phyloP scores from a whole-genome alignment of 2,329 filamentous ascomycete species.

The Aspergillus oerlinghausenensis region DNA sequence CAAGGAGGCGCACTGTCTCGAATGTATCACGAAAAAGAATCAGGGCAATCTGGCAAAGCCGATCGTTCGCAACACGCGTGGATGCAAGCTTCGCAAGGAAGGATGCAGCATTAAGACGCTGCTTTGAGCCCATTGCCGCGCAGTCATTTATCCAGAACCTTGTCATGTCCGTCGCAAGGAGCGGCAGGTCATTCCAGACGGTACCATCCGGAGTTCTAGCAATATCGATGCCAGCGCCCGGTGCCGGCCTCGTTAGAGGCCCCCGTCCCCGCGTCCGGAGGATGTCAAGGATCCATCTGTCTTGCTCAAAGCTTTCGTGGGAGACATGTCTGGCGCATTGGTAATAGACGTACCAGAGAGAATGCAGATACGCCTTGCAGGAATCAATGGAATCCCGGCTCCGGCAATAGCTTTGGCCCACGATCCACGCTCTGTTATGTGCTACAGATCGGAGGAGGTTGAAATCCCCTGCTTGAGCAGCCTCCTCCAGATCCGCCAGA shows the following conservation, averaged over 20 bases:
- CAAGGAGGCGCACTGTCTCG: slow-evolving; percentile 12
- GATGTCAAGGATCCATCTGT: slow-evolving; percentile 20
- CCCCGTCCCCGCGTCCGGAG: slow-evolving; percentile 15
- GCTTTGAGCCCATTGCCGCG: slow-evolving; percentile 11
- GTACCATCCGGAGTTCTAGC: slow-evolving; percentile 19
- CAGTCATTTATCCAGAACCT: slow-evolving; percentile 14
- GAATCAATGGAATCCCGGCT: background rate
- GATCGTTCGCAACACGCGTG: slow-evolving; percentile 16
- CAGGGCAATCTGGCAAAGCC: slow-evolving; percentile 18
- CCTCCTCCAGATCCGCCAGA: background rate
- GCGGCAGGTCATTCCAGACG: slow-evolving; percentile 22
- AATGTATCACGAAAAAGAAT: slow-evolving; percentile 15
- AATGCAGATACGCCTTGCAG: slow-evolving; percentile 6
- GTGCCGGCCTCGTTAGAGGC: slow-evolving; percentile 8
- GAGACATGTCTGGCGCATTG: slow-evolving; percentile 13
- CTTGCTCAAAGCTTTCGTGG: slow-evolving; percentile 14
- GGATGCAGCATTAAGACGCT: slow-evolving; percentile 16
- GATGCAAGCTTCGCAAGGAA: slow-evolving; percentile 24
- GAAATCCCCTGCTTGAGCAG: slow-evolving; percentile 1
- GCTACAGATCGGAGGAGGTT: slow-evolving; percentile 2
- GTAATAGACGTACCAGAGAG: slow-evolving; percentile 21
- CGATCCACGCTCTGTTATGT: background rate
- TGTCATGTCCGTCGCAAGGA: slow-evolving; percentile 20
- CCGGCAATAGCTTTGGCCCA: background rate
- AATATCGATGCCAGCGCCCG: slow-evolving; percentile 17